Evolutionary conservation across 2,329 filamentous ascomycete genomes (phyloP).

Genomic region (Cladosporium sp.): DNA sequence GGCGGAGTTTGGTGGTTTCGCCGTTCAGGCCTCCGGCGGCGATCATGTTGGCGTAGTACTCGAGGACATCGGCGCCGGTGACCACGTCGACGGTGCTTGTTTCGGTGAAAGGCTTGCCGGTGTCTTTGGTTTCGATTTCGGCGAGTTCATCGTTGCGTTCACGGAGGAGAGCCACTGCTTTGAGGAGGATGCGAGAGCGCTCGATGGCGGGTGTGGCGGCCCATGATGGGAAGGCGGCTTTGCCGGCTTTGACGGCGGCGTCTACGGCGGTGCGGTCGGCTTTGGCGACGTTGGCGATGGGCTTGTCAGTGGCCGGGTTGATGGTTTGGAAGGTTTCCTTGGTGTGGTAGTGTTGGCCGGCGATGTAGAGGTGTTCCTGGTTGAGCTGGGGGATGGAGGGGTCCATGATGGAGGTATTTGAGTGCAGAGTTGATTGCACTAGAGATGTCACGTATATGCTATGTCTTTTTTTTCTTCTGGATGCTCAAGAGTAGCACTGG

Average conservation of each 20-base stretch:
- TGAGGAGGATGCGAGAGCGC: constrained; percentile 72
- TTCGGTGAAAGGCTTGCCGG: constrained; percentile 79
- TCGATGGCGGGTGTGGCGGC: constrained; percentile 68
- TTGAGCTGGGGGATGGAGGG: constrained; percentile 21
- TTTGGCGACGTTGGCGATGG: constrained; percentile 60
- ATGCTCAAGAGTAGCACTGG: no score
- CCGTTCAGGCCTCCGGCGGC: constrained; percentile 75
- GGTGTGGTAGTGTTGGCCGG: constrained; percentile 61
- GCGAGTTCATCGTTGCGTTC: constrained; percentile 75
- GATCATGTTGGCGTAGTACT: constrained; percentile 78
- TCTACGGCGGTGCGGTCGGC: constrained; percentile 61
- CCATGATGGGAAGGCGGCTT: constrained; percentile 69
- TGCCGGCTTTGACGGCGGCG: constrained; percentile 65
- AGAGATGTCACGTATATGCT: neutral
- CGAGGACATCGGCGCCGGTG: constrained; percentile 78
- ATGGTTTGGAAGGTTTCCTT: constrained; percentile 62
- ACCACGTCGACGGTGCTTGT: constrained; percentile 78
- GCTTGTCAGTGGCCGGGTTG: constrained; percentile 65
- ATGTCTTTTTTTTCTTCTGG: no score
- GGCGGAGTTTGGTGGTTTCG: constrained; percentile 67
- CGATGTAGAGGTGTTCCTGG: constrained; percentile 59
- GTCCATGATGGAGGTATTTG: constrained; percentile 9
- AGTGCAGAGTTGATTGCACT: no score
- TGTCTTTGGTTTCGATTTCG: constrained; percentile 74
- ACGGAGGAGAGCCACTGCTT: constrained; percentile 68